phyloP scores from a whole-genome alignment of 2,329 filamentous ascomycete genomes.

The Seiridium cupressi region DNA sequence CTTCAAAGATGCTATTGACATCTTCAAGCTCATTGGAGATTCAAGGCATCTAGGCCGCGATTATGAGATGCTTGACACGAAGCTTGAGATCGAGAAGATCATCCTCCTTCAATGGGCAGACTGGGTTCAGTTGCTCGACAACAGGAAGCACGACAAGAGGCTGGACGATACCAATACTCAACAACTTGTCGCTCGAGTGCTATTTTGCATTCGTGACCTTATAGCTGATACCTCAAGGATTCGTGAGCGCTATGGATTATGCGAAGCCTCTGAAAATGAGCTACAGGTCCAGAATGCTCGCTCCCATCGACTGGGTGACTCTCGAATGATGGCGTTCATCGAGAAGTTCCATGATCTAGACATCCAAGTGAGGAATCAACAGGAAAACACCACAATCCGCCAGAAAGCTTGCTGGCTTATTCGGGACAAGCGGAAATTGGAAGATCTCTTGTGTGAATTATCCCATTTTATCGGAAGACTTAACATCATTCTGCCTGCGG shows the following conservation, averaged over 20 bases:
- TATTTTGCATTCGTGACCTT: neutral
- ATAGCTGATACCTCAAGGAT: neutral
- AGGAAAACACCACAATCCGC: neutral
- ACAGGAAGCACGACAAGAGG: neutral
- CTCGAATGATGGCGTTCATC: neutral
- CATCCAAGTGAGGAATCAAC: neutral
- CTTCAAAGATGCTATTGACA: slow-evolving; percentile 7
- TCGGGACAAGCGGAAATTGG: neutral
- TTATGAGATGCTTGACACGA: slow-evolving; percentile 8
- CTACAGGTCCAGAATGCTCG: neutral
- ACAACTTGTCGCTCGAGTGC: neutral
- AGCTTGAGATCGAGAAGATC: slow-evolving; percentile 11
- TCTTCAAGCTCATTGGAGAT: slow-evolving; percentile 2
- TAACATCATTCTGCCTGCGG: neutral
- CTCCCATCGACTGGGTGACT: neutral
- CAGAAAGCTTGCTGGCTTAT: neutral
- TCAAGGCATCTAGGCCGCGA: slow-evolving; percentile 4
- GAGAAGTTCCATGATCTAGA: neutral
- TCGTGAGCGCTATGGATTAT: neutral
- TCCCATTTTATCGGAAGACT: neutral
- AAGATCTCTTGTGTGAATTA: neutral
- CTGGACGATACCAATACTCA: neutral
- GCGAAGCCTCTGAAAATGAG: neutral
- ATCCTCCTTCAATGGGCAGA: slow-evolving; percentile 11
- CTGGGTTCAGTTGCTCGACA: neutral